Conservation (phyloP, 805 yeast species). For the Saturnispora ahearnii region DNA sequence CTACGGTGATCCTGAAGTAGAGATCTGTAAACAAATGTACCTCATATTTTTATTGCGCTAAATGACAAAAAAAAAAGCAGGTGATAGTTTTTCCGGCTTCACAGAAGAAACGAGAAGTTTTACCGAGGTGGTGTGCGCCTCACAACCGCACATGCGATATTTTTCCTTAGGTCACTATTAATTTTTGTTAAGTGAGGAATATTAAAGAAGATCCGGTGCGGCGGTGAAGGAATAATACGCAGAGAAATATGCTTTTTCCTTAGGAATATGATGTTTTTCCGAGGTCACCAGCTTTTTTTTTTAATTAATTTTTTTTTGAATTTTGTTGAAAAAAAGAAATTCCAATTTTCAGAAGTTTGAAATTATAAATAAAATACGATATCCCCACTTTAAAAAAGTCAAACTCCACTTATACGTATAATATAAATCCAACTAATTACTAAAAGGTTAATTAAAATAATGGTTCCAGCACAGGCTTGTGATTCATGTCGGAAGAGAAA, state of each 20-base stretch:
- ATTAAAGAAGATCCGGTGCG: not conserved
- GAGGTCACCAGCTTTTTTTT: not conserved
- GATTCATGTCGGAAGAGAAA: constrained; percentile 79
- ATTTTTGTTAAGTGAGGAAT: no score
- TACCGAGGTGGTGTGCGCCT: not conserved
- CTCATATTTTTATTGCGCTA: no score
- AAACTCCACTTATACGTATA: not conserved
- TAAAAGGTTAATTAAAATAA: not conserved
- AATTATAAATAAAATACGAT: not conserved
- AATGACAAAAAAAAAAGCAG: not conserved
- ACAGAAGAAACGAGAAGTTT: not conserved
- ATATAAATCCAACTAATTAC: not conserved
- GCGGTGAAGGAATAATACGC: not conserved
- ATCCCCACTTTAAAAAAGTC: not conserved
- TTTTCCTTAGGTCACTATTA: no score
- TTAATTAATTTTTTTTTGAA: not conserved
- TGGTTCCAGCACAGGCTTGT: constrained; percentile 47
- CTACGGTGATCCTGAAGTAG: no score
- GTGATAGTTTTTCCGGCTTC: not conserved
- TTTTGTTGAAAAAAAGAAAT: not conserved
- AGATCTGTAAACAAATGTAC: no score
- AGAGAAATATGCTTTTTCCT: not conserved
- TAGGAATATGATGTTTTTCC: not conserved
- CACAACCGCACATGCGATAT: no score
- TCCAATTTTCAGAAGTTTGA: not conserved